Percentiles rank a stretch among this genome's conserved stretches.
These are phyloP conservation scores for Aspergillus jensenii DNA, from an alignment of 2,329 filamentous ascomycete genomes.

Conservation along the genomic window DNA sequence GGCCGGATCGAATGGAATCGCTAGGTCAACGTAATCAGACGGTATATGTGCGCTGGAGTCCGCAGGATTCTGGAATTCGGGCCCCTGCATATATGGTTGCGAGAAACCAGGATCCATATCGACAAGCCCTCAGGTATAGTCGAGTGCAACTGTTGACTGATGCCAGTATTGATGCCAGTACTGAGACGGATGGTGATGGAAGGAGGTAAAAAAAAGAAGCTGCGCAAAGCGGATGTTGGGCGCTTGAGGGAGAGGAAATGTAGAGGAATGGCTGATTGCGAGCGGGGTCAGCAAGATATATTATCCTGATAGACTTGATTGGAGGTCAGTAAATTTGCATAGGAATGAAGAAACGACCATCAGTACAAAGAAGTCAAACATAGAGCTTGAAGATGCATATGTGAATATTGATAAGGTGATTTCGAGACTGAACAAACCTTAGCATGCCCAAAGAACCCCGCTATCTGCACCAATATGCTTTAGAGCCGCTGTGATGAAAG, in stretches of 20 bases:
- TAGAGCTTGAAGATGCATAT: neutral
- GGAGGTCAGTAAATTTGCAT: neutral
- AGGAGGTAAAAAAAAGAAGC: neutral
- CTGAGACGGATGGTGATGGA: neutral
- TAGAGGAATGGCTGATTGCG: neutral
- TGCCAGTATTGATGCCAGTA: neutral
- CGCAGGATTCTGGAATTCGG: neutral
- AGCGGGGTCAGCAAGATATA: neutral
- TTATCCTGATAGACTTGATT: neutral
- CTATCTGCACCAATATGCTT: slow-evolving; percentile 3
- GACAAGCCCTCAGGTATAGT: neutral
- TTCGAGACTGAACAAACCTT: slow-evolving; percentile 10
- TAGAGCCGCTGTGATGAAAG: neutral
- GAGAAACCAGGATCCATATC: slow-evolving; percentile 12
- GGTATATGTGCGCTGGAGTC: neutral
- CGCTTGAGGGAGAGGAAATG: neutral
- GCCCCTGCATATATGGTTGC: slow-evolving; percentile 3
- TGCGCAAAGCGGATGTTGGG: neutral
- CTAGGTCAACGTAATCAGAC: neutral
- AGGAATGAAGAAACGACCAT: neutral
- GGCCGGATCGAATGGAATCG: neutral
- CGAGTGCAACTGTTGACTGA: neutral
- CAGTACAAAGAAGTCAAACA: neutral
- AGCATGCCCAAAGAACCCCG: slow-evolving; percentile 10
- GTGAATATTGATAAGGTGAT: neutral